phyloP scores from a whole-genome alignment of 2,329 filamentous ascomycete species.

The Nigrograna mackinnonii region DNA sequence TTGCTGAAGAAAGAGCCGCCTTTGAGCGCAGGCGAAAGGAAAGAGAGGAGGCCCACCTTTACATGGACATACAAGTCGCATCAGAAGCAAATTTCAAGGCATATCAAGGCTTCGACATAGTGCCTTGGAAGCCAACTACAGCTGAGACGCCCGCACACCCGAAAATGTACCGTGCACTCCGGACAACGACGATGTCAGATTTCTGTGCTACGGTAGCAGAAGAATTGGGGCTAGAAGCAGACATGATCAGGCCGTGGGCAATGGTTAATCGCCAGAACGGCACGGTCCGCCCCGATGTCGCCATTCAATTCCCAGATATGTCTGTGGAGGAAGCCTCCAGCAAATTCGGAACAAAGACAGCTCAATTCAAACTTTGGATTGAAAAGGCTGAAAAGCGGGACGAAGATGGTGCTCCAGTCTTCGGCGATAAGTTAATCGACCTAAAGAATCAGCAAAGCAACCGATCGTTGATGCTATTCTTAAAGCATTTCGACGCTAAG shows the following conservation, averaged over 20 bases:
- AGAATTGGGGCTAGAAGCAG: slow-evolving; percentile 69
- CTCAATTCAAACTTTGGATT: slow-evolving; percentile 79
- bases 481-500: slow-evolving; percentile 88
- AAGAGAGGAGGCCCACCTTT: slow-evolving; percentile 91
- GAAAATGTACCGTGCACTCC: slow-evolving; percentile 71
- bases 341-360: slow-evolving; percentile 70
- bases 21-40: slow-evolving; percentile 82
- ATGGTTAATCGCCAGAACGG: slow-evolving; percentile 99
- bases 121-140: slow-evolving; percentile 61
- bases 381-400: slow-evolving; percentile 71
- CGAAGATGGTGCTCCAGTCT: slow-evolving; percentile 71
- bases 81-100: slow-evolving; percentile 79
- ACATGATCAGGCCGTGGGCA: slow-evolving; percentile 81
- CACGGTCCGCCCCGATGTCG: slow-evolving; percentile 87
- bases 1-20: slow-evolving; percentile 80
- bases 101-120: slow-evolving; percentile 83
- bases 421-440: slow-evolving; percentile 67
- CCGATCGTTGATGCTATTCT: slow-evolving; percentile 76
- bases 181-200: slow-evolving; percentile 75
- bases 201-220: slow-evolving; percentile 72
- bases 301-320: slow-evolving; percentile 75
- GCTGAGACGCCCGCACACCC: slow-evolving; percentile 69
- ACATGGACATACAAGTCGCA: slow-evolving; percentile 81
- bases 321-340: slow-evolving; percentile 67
- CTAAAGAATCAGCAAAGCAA: slow-evolving; percentile 56